phyloP scores from a whole-genome alignment of 306 rosid species.

The Vigna radiata region DNA sequence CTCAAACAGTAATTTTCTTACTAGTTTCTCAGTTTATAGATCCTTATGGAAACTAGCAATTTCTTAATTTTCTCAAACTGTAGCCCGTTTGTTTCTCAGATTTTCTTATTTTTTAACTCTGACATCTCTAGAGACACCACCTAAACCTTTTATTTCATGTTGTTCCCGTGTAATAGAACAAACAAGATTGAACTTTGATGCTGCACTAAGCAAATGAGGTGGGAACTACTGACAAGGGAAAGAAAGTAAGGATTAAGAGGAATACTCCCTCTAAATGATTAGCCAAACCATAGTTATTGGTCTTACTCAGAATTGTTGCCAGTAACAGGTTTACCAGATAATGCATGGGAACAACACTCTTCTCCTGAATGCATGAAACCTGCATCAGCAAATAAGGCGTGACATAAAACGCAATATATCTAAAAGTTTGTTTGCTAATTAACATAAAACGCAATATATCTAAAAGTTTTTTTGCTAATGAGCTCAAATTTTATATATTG shows the following conservation, averaged over 20 bases:
- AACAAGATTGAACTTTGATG: neutral
- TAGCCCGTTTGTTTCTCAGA: neutral
- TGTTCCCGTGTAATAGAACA: neutral
- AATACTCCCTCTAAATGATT: neutral
- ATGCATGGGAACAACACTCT: neutral
- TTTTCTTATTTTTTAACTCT: neutral
- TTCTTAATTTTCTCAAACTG: neutral
- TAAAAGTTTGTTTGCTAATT: conserved; percentile 20
- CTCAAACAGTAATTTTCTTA: neutral
- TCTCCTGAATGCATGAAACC: conserved; percentile 1
- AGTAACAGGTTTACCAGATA: neutral
- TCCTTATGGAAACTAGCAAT: neutral
- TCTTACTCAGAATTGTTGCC: neutral
- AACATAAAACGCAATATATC: too few relatives aligned
- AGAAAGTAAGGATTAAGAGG: neutral
- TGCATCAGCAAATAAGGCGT: neutral
- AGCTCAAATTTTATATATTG: conserved; percentile 29
- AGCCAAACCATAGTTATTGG: neutral
- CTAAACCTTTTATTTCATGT: conserved; percentile 1
- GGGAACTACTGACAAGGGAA: neutral
- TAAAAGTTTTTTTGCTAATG: conserved; percentile 23
- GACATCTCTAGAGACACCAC: neutral
- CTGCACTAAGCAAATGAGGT: neutral
- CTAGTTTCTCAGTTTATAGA: neutral
- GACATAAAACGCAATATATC: neutral